Conservation (phyloP, 345 rosid genomes). For the Microcos paniculata region DNA sequence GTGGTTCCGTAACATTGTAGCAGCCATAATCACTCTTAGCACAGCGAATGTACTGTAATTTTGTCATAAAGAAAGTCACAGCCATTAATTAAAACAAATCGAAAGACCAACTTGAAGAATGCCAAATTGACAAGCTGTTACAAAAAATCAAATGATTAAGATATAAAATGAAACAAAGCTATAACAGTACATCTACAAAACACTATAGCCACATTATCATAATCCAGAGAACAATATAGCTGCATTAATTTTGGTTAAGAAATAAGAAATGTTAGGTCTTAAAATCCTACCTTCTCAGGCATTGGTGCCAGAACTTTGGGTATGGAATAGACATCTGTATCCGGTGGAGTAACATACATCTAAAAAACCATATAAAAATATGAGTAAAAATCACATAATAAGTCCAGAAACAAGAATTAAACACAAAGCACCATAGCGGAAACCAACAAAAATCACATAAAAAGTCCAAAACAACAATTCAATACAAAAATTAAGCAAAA, state of each 20-base stretch:
- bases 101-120: neutral
- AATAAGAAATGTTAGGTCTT: neutral
- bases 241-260: neutral
- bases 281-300: slow-evolving; percentile 66
- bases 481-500: neutral
- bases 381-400: neutral
- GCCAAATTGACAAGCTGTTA: neutral
- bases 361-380: slow-evolving; percentile 24
- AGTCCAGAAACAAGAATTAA: neutral
- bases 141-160: neutral
- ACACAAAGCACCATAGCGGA: neutral
- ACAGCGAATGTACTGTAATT: slow-evolving; percentile 80
- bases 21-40: slow-evolving; percentile 80
- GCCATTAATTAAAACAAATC: neutral
- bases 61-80: slow-evolving; percentile 1
- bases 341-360: slow-evolving; percentile 99
- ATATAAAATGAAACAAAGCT: neutral
- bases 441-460: neutral
- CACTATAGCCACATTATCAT: neutral
- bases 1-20: slow-evolving; percentile 88
- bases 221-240: neutral
- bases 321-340: slow-evolving; percentile 81
- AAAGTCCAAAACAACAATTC: neutral
- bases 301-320: slow-evolving; percentile 87
- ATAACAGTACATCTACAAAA: neutral